Conservation (phyloP, 108 stramenopile species). For the Skeletonema marinoi region DNA sequence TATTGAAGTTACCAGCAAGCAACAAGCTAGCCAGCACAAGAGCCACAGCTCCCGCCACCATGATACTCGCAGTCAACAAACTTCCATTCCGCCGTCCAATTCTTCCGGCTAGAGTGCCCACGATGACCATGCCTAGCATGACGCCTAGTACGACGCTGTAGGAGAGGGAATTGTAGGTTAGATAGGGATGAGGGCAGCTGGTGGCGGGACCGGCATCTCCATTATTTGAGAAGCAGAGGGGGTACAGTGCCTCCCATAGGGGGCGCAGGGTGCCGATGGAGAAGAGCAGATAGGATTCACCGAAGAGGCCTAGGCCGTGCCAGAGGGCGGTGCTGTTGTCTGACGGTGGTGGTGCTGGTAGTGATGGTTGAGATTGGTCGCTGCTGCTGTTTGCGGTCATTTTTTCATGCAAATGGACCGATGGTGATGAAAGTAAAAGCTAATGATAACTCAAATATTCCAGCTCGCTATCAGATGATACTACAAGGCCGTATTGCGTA, state of each 20-base stretch:
- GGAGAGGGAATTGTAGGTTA: conserved; percentile 48
- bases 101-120: conserved; percentile 54
- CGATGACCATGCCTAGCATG: conserved; percentile 61
- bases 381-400: no score
- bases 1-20: neutral
- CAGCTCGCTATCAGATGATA: no score
- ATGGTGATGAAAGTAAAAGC: no score
- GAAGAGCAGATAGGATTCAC: conserved; percentile 82
- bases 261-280: conserved; percentile 71
- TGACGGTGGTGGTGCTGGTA: neutral
- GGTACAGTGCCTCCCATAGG: conserved; percentile 63
- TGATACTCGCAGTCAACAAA: conserved; percentile 61
- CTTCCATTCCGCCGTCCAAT: conserved; percentile 65
- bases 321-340: conserved; percentile 23
- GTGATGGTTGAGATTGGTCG: no score
- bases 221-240: conserved; percentile 32
- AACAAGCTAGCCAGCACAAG: neutral
- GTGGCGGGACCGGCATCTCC: neutral
- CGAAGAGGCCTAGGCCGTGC: conserved; percentile 82
- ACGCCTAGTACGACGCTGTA: conserved; percentile 69
- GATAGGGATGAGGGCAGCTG: conserved; percentile 19
- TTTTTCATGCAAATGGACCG: no score
- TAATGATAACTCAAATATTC: no score
- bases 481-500: no score
- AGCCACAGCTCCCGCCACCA: conserved; percentile 12